Conservation (phyloP, 2,329 filamentous ascomycete genomes). For the Cytospora piceae region DNA sequence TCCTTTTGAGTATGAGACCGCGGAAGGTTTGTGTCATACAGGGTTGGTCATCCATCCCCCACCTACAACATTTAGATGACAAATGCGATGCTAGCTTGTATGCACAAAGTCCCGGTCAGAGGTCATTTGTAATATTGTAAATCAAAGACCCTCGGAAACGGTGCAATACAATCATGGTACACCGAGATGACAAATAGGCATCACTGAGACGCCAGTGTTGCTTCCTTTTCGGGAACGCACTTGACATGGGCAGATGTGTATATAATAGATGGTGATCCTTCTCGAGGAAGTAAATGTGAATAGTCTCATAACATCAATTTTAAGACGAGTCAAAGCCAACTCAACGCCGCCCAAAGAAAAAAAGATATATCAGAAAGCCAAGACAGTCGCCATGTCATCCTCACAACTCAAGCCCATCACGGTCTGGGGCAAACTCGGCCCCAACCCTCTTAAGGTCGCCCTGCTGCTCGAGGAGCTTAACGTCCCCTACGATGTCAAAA, state of each 20-base stretch:
- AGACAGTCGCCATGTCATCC: slow-evolving; percentile 20
- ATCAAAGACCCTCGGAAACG: background rate
- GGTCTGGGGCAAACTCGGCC: slow-evolving; percentile 35
- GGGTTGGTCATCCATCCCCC: no score
- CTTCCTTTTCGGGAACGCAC: background rate
- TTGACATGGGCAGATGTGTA: background rate
- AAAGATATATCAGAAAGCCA: background rate
- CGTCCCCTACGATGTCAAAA: slow-evolving; percentile 36
- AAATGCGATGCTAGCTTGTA: no score
- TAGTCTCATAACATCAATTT: background rate
- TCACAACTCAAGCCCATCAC: slow-evolving; percentile 38
- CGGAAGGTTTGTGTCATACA: no score
- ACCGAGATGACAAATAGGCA: no score
- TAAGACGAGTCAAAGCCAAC: background rate
- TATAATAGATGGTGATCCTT: background rate
- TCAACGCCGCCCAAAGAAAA: background rate
- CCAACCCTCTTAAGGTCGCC: slow-evolving; percentile 40
- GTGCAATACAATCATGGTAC: background rate
- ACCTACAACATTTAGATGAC: no score
- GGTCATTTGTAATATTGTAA: background rate
- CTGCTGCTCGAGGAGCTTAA: slow-evolving; percentile 39
- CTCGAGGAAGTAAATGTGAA: background rate
- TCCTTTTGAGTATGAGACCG: no score
- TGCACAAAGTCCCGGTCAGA: no score
- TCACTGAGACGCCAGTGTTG: background rate